Conservation (phyloP, 768 basidiomycete genomes). For the Rhizopogon sp. region DNA sequence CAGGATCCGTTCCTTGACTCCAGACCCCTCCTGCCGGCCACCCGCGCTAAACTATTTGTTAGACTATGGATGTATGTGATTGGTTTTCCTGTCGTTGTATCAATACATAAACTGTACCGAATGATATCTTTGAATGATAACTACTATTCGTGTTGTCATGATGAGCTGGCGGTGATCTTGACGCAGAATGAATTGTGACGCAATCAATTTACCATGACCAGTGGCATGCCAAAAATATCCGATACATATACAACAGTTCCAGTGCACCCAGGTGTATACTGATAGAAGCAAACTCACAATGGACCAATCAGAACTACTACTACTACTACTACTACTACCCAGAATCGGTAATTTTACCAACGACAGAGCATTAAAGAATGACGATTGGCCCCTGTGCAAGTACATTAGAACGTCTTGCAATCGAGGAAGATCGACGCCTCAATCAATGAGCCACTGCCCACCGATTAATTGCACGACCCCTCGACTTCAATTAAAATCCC, state of each 20-base stretch:
- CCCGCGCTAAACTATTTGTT: background rate
- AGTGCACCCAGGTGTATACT: too few species aligned
- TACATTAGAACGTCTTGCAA: too few species aligned
- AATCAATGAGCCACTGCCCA: background rate
- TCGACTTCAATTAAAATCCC: background rate
- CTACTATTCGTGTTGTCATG: background rate
- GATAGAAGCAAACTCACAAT: background rate
- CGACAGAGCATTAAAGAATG: too few species aligned
- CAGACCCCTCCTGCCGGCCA: background rate
- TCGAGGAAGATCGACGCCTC: too few species aligned
- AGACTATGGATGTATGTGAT: background rate
- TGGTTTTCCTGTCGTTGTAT: background rate
- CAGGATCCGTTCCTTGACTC: background rate
- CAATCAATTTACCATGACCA: background rate
- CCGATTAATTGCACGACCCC: background rate
- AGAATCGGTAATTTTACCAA: too few species aligned
- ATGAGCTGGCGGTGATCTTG: background rate
- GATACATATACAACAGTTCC: background rate
- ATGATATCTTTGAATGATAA: background rate
- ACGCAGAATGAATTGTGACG: too few species aligned
- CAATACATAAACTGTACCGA: background rate
- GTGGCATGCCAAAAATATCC: background rate
- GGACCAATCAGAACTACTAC: too few species aligned
- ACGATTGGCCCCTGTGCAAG: too few species aligned
- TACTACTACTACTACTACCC: too few species aligned